Conservation (phyloP, 2,329 filamentous ascomycete genomes). For the Penicillium sp. region DNA sequence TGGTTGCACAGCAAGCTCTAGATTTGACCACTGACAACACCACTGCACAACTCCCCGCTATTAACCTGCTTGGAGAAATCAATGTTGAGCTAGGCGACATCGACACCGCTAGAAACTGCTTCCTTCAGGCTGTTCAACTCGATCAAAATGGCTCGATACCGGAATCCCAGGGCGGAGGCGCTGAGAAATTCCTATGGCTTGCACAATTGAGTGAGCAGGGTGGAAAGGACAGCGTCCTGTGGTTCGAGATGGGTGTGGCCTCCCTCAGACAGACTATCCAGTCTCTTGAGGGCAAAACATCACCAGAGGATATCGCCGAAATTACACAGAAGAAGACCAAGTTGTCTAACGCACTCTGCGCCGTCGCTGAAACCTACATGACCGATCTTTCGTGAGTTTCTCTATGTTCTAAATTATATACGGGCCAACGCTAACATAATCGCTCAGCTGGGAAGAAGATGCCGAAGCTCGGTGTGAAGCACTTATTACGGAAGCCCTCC, state of each 20-base stretch:
- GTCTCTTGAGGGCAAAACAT: constrained; percentile 53
- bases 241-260: constrained; percentile 64
- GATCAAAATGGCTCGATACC: constrained; percentile 72
- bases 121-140: constrained; percentile 68
- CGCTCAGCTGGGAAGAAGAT: constrained; percentile 69
- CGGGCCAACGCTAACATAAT: constrained; percentile 12
- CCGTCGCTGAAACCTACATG: constrained; percentile 97
- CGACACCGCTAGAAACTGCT: constrained; percentile 68
- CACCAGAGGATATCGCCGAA: constrained; percentile 37
- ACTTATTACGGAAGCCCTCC: constrained; percentile 83
- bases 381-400: constrained; percentile 77
- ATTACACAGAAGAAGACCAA: constrained; percentile 73
- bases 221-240: constrained; percentile 57
- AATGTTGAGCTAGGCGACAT: constrained; percentile 78
- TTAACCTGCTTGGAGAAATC: constrained; percentile 78
- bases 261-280: constrained; percentile 71
- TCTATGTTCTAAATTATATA: neutral
- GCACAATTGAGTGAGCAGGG: constrained; percentile 76
- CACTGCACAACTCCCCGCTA: constrained; percentile 51
- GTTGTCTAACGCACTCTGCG: constrained; percentile 87
- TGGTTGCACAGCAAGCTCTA: constrained; percentile 54
- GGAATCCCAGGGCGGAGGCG: constrained; percentile 72
- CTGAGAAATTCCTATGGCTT: constrained; percentile 92
- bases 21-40: constrained; percentile 34
- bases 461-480: constrained; percentile 85